phyloP scores from a whole-genome alignment of 306 rosid genomes.

The apple (Malus domestica) region ASM211411v1 NC_041801.1:24551001-24551500 shows the following conservation, averaged over 20 bases:
- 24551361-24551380: slow-evolving; percentile 82
- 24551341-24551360: slow-evolving; percentile 72
- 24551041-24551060: neutral
- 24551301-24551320: slow-evolving; percentile 65
- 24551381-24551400: slow-evolving; percentile 73
- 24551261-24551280: slow-evolving; percentile 90
- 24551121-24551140: neutral
- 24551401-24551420: slow-evolving; percentile 31
- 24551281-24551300: slow-evolving; percentile 86
- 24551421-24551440: neutral
- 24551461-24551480: neutral
- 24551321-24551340: slow-evolving; percentile 90
- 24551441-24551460: neutral
- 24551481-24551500: neutral
- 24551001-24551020: slow-evolving; percentile 78
- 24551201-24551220: slow-evolving; percentile 91
- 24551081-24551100: slow-evolving; percentile 50
- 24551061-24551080: slow-evolving; percentile 18
- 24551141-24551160: neutral
- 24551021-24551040: neutral
- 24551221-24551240: slow-evolving; percentile 76
- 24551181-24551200: slow-evolving; percentile 29
- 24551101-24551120: neutral
- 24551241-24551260: slow-evolving; percentile 84
- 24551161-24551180: neutral